These are phyloP conservation scores for Leptomonas pyrrhocoris DNA, from an alignment of 208 protist genomes.

Conservation along the genomic window DNA sequence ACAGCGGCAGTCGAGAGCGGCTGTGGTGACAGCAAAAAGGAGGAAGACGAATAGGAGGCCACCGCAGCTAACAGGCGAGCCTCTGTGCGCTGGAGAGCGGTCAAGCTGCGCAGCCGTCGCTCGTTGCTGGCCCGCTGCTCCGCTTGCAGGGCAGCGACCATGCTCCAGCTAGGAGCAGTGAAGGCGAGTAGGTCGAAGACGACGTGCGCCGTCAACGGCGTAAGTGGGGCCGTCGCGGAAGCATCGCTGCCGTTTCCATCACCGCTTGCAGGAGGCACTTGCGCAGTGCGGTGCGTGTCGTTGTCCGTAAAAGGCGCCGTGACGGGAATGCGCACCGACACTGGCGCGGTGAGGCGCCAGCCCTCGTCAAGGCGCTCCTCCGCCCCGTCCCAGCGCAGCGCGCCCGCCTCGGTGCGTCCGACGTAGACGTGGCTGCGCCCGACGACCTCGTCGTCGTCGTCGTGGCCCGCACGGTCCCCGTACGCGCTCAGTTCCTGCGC, in stretches of 20 bases:
- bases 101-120: slow-evolving; percentile 11
- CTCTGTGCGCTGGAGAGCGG: slow-evolving; percentile 13
- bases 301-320: background rate
- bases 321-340: slow-evolving; percentile 16
- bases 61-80: background rate
- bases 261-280: background rate
- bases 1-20: slow-evolving; percentile 1
- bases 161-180: slow-evolving; percentile 23
- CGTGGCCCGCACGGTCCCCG: background rate
- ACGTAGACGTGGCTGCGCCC: slow-evolving; percentile 3
- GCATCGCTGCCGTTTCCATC: background rate
- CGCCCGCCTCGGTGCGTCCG: background rate
- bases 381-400: slow-evolving; percentile 12
- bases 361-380: slow-evolving; percentile 21
- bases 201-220: background rate
- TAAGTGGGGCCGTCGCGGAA: no score
- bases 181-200: slow-evolving; percentile 19
- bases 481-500: background rate
- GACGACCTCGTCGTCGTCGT: slow-evolving; percentile 12
- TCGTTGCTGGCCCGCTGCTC: background rate
- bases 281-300: background rate
- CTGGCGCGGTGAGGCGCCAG: slow-evolving; percentile 22
- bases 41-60: background rate
- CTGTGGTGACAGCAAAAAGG: background rate
- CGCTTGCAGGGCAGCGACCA: slow-evolving; percentile 22